Conservation (phyloP, 495 filamentous ascomycete species). For the Penicillium cataractarum region DNA sequence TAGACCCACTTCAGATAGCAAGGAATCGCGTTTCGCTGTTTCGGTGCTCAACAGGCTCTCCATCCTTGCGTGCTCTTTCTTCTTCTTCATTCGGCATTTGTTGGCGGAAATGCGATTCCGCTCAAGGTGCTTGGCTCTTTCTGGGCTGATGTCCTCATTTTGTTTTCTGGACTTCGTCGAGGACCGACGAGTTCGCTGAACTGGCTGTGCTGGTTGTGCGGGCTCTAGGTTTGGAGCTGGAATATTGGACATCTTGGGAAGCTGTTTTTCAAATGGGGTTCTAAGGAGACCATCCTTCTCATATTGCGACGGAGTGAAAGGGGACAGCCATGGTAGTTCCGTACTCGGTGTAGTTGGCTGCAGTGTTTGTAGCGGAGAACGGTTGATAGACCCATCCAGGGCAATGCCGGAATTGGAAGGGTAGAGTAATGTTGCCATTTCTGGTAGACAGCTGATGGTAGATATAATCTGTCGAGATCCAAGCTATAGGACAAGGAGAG, state of each 20-base stretch:
- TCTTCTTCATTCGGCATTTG: constrained; percentile 31
- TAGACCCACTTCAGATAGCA: constrained; percentile 19
- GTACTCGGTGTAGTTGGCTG: background rate
- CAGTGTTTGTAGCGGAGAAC: background rate
- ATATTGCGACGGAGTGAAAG: background rate
- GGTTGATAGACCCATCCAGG: background rate
- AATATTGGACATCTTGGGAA: background rate
- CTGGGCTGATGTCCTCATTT: constrained; percentile 16
- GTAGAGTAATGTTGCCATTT: background rate
- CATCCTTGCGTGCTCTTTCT: constrained; percentile 27
- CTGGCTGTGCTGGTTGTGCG: background rate
- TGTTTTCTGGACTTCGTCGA: background rate
- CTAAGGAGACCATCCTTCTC: background rate
- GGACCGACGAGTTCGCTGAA: background rate
- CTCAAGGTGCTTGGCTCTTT: constrained; percentile 29
- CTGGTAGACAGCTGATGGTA: background rate
- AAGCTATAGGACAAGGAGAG: background rate
- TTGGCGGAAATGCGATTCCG: constrained; percentile 34
- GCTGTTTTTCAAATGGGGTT: background rate
- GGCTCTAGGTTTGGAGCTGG: background rate
- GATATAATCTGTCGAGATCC: background rate
- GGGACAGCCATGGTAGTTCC: background rate
- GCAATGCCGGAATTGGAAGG: background rate
- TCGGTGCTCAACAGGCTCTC: constrained; percentile 20
- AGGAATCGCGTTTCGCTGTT: constrained; percentile 23